Conservation (phyloP, 805 yeast species). For the Torulaspora gathmanii region DNA sequence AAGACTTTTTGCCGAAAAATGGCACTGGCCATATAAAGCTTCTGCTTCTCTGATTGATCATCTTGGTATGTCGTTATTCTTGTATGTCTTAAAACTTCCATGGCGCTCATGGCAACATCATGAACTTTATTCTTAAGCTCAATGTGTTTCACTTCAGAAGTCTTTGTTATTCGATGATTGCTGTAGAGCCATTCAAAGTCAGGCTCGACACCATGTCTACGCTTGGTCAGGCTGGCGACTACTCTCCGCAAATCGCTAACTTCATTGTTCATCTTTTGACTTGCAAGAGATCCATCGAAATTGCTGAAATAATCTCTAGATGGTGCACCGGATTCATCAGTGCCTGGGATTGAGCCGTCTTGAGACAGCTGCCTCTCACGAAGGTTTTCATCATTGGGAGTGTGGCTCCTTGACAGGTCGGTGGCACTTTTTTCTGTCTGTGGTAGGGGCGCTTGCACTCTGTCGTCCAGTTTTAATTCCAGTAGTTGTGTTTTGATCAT, state of each 20-base stretch:
- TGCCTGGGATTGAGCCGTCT: too few species aligned
- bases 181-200: constrained; percentile 6
- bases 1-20: constrained; percentile 1
- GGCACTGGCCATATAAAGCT: constrained; percentile 4
- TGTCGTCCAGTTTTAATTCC: constrained; percentile 41
- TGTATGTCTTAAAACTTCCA: constrained; percentile 3
- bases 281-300: constrained; percentile 21
- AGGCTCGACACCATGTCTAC: background rate
- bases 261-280: constrained; percentile 42
- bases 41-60: background rate
- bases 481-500: constrained; percentile 43
- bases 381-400: background rate
- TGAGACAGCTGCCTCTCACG: background rate
- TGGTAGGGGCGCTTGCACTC: constrained; percentile 12
- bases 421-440: background rate
- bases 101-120: background rate
- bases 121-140: background rate
- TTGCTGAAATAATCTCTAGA: background rate
- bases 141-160: background rate
- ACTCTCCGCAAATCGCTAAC: constrained; percentile 41
- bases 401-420: background rate
- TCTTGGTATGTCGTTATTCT: background rate
- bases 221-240: constrained; percentile 16
- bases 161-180: background rate
- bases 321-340: background rate